Evolutionary conservation across 164 flowering plant genomes (phyloP), one percentile per base, ranked within the genome.

Genomic region (Hamamelis virginiana): DNA sequence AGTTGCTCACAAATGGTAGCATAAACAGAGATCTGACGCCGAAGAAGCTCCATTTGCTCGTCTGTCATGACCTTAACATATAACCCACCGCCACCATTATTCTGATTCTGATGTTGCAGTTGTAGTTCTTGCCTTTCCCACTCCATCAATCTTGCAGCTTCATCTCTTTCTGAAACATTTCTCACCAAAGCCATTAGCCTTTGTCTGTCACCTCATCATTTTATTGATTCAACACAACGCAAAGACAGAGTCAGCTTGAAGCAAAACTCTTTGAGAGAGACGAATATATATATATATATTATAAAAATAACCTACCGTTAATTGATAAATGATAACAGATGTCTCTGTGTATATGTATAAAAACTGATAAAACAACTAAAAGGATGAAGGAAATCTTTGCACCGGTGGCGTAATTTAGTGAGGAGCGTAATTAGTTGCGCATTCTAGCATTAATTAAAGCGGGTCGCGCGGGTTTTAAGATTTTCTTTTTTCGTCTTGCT

Each of bases 11-110:
- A 91, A 51, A 92, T 89, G 76, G 91, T 75, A 16, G 91, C 87
- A 60, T 91, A 92, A 51, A 81, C 85, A 38, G 93, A 81, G 60
- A 92, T 91, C 80, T 92, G 98, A 33, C 73, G 76, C 14, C 91
- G 65, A 1, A 93, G 81, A 21, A 87, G 64, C 69, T 93, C 95
- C 85, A 93, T 75, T 74, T 93, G 98, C 67, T 93, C 98, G 19
- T 93, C 98, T 1, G 95, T 93, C 95, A 92, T 92, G 69, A 92
- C 97, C 53, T 85, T 89, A 73, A 83, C 82, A 46, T 65, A 78
- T 78, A 80, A 41, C 5, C 75, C 75, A 8, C 81, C 78, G 15
- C 70, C 51, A 21, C 56, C 68, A n/a, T 25, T 57, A 28, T 22
- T 23, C 41, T 58, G 47, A 21, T 48, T 41, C 21, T 65, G 69